Evolutionary conservation across 306 rosid genomes (phyloP).

Genomic region (Aeschynomene evenia): DNA sequence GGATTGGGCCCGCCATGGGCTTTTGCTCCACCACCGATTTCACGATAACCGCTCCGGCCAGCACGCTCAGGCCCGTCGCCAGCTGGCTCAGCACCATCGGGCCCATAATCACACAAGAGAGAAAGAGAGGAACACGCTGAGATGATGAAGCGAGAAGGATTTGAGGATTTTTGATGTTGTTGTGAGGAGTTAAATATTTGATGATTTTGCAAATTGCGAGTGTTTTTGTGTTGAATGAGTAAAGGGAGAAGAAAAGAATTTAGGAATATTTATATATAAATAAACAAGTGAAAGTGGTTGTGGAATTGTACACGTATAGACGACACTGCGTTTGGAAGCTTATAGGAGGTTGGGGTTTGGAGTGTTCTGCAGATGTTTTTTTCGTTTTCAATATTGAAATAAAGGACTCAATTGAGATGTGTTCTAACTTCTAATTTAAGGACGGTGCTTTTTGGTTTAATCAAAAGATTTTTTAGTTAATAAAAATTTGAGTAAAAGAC

Average conservation of each 20-base stretch:
- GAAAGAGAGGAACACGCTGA: too few species aligned
- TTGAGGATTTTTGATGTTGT: neutral
- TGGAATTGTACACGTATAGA: constrained; percentile 66
- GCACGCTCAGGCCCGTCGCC: constrained; percentile 81
- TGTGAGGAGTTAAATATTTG: neutral
- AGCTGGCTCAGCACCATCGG: constrained; percentile 75
- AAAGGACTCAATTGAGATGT: too few species aligned
- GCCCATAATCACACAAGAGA: constrained; percentile 30
- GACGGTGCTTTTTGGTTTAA: too few species aligned
- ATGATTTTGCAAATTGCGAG: neutral
- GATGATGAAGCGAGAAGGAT: neutral
- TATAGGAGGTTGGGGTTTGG: constrained; percentile 27
- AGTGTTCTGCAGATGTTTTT: constrained; percentile 29
- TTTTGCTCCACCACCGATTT: constrained; percentile 76
- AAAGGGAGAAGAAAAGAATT: neutral
- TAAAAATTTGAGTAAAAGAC: too few species aligned
- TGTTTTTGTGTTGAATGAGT: constrained; percentile 14
- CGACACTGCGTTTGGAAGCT: constrained; percentile 51
- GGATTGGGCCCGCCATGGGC: constrained; percentile 83
- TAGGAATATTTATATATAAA: constrained; percentile 1
- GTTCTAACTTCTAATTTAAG: too few species aligned
- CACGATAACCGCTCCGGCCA: constrained; percentile 82
- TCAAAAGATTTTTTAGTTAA: too few species aligned
- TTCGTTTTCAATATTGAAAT: neutral
- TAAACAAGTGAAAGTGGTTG: constrained; percentile 65